Percentiles rank a stretch among this genome's conserved stretches.
These are phyloP conservation scores for Aureobasidium sp. DNA, from an alignment of 2,329 filamentous ascomycete genomes.

Conservation along the genomic window DNA sequence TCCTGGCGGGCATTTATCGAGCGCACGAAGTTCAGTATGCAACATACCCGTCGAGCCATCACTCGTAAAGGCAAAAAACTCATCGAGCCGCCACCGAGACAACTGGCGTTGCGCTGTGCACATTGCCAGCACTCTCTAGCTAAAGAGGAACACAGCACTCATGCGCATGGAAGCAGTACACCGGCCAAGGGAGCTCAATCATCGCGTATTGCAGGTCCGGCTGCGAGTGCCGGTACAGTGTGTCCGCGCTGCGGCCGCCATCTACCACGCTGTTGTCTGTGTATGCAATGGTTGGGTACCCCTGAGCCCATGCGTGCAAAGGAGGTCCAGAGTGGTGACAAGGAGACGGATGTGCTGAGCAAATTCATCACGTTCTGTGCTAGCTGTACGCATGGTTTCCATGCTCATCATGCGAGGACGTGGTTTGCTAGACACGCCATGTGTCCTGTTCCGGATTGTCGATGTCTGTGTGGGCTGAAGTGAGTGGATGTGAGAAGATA, in stretches of 20 bases:
- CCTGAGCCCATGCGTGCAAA: constrained; percentile 42
- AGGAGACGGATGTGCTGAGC: constrained; percentile 38
- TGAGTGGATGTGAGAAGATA: background rate
- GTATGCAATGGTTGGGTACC: constrained; percentile 52
- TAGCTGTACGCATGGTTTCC: constrained; percentile 54
- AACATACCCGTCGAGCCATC: constrained; percentile 59
- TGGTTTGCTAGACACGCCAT: constrained; percentile 50
- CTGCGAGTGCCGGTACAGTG: constrained; percentile 36
- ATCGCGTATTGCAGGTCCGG: constrained; percentile 17
- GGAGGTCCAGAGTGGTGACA: constrained; percentile 20
- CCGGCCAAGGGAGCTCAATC: constrained; percentile 17
- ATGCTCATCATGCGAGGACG: constrained; percentile 52
- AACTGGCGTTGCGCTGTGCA: constrained; percentile 66
- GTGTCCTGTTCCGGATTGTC: constrained; percentile 48
- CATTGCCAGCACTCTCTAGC: constrained; percentile 58
- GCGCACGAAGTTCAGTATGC: constrained; percentile 68
- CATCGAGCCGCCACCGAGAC: constrained; percentile 55
- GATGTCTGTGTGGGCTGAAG: constrained; percentile 41
- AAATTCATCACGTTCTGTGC: constrained; percentile 53
- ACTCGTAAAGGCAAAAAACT: constrained; percentile 55
- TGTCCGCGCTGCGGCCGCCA: constrained; percentile 54
- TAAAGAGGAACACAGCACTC: constrained; percentile 21
- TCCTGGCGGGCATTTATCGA: constrained; percentile 62
- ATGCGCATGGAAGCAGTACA: constrained; percentile 17
- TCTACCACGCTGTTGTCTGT: constrained; percentile 55